Percentiles rank a stretch among this genome's conserved stretches.
Evolutionary conservation across 345 rosid genomes (phyloP).

Genomic region (Cardamine resedifolia): DNA sequence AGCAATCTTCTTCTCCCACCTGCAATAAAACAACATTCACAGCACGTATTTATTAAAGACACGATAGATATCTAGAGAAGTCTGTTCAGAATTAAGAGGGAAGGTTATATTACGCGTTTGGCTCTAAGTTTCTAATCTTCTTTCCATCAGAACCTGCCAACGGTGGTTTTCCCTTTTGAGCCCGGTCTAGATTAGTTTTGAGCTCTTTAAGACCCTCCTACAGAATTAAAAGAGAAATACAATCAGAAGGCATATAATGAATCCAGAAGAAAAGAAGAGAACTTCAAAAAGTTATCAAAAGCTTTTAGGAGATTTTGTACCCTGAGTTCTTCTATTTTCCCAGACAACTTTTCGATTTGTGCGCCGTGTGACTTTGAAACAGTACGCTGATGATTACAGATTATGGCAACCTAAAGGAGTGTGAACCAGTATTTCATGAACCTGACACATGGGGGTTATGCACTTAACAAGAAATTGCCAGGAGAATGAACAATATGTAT

Average conservation of each 20-base stretch:
- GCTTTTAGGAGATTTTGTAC: constrained; percentile 38
- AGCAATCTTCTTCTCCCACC: constrained; percentile 72
- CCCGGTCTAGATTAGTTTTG: constrained; percentile 71
- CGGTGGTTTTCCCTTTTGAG: constrained; percentile 89
- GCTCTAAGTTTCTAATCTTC: constrained; percentile 67
- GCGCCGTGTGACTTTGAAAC: constrained; percentile 79
- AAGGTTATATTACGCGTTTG: constrained; percentile 68
- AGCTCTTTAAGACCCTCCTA: constrained; percentile 68
- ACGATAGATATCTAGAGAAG: neutral
- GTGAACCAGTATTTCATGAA: constrained; percentile 22
- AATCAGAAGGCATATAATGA: neutral
- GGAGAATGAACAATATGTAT: constrained; percentile 23
- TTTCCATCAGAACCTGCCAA: constrained; percentile 82
- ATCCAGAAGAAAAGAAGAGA: neutral
- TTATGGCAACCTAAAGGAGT: constrained; percentile 83
- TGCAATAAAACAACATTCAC: constrained; percentile 35
- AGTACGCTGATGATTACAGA: constrained; percentile 96
- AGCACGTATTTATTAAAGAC: constrained; percentile 9
- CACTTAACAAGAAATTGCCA: constrained; percentile 1
- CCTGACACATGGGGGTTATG: neutral
- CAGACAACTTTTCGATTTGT: constrained; percentile 76
- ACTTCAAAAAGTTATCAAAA: neutral
- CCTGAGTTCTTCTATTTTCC: constrained; percentile 75
- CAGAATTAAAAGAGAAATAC: neutral
- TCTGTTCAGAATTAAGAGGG: neutral